These are phyloP conservation scores for Sphagnum tenellum DNA, from an alignment of 225 moss, liverwort and hornwort genomes.

Conservation along the genomic window DNA sequence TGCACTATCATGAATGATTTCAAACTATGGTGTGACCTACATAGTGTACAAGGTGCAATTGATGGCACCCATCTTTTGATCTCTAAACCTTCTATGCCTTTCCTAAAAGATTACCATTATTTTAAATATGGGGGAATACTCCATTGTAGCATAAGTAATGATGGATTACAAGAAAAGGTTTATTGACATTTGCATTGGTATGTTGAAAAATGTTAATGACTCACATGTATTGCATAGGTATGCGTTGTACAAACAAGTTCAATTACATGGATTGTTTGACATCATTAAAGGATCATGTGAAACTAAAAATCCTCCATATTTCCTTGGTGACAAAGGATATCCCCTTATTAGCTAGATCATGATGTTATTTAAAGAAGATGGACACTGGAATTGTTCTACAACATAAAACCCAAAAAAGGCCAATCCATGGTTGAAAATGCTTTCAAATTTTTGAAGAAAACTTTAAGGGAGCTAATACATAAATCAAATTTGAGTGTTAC, in stretches of 20 bases:
- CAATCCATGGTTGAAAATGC: not conserved
- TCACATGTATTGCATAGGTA: not conserved
- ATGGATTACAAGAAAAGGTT: not conserved
- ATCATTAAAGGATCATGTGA: not conserved
- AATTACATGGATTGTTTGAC: not conserved
- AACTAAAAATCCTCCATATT: not conserved
- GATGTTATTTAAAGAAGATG: not conserved
- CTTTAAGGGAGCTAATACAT: not conserved
- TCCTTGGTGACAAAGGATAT: not conserved
- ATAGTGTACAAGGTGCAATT: not conserved
- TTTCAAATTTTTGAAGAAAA: not conserved
- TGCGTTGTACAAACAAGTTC: not conserved
- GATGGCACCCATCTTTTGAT: not conserved
- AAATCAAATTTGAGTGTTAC: not conserved
- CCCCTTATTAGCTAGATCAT: not conserved
- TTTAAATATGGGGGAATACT: not conserved
- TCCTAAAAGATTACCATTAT: not conserved
- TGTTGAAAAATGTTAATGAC: not conserved
- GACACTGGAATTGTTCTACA: not conserved
- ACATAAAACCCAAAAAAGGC: not conserved
- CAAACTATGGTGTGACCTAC: not conserved
- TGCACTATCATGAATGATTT: too few relatives aligned
- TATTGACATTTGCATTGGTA: not conserved
- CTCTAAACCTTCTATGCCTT: not conserved
- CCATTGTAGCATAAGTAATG: not conserved